Evolutionary conservation across 2,329 filamentous ascomycete species (phyloP), one percentile per base, ranked within the genome.

Genomic region (Penicillium expansum): DNA sequence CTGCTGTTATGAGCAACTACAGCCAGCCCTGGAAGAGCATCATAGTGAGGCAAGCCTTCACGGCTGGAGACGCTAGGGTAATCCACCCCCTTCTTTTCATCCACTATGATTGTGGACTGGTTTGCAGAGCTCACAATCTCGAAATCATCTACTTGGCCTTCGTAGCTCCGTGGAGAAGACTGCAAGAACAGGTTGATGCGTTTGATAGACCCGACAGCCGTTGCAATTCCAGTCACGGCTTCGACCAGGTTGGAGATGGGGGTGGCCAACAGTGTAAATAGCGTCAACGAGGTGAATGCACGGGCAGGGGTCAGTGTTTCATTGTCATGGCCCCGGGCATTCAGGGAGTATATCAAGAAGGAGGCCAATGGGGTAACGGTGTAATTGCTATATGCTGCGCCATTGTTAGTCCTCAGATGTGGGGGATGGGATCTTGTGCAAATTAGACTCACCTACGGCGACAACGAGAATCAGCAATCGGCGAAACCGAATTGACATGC

Each of bases 401-500:
- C 44, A 37, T 29, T n/a, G n/a, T 38, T 22, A 38, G 32, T 38
- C 35, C 22, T 32, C 32, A 37, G 13, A n/a, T 35, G 30, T 22
- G n/a, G 14, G 32, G 13, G 24, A 22, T 30, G 7, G 33, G 16
- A 27, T 37, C 22, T n/a, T 22, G 35, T 32, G 30, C 16, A 27
- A 24, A 24, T 37, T 22, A 35, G 20, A 27, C 47, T 27, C 30
- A 59, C 43, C 45, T 20, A 49, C 35, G 53, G 39, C 35, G 55
- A 45, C 47, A 18, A 49, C 47, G 11, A 49, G 32, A n/a, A 37
- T 37, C 33, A 37, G 33, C 33, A 37, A 37, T 37, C 33, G 33
- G 24, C 70, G 67, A 55, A 71, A 77, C n/a, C 62, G 59, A 0
- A 62, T 56, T 56, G 64, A 69, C 2, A 62, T 53, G 1, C 38